phyloP scores from a whole-genome alignment of 2,329 filamentous ascomycete genomes.

The Scopulariopsis brevicaulis region DNA sequence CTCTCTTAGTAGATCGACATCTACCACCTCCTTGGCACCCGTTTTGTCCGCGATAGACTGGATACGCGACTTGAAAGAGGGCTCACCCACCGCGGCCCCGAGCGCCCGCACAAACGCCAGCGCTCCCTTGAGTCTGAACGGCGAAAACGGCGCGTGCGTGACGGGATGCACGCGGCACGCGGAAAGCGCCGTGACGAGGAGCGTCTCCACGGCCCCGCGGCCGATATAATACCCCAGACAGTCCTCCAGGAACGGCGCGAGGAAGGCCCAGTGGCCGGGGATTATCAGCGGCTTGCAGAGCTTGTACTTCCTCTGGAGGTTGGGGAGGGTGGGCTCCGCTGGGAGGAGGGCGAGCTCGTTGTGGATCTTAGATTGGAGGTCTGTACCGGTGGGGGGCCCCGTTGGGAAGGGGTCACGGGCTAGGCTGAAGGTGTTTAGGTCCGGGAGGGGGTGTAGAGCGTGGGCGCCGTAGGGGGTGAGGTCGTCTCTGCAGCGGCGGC shows the following conservation, averaged over 20 bases:
- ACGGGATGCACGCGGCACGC: constrained; percentile 37
- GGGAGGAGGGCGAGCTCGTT: constrained; percentile 9
- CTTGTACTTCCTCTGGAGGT: constrained; percentile 18
- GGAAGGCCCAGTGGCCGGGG: constrained; percentile 7
- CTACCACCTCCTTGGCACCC: not conserved
- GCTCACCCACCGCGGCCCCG: constrained; percentile 31
- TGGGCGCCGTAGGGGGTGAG: constrained; percentile 43
- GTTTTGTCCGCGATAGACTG: not conserved
- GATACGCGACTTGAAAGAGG: constrained; percentile 4
- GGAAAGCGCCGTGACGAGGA: constrained; percentile 35
- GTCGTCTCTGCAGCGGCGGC: constrained; percentile 35
- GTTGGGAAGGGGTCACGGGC: not conserved
- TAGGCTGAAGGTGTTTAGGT: constrained; percentile 30
- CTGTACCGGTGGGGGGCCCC: not conserved
- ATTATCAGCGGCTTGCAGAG: constrained; percentile 23
- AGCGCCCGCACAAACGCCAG: constrained; percentile 40
- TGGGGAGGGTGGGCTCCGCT: constrained; percentile 1
- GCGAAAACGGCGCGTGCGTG: constrained; percentile 37
- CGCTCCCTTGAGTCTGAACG: constrained; percentile 36
- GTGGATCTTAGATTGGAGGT: not conserved
- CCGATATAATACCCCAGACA: constrained; percentile 8
- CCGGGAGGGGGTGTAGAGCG: constrained; percentile 19
- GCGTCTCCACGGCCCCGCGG: constrained; percentile 18
- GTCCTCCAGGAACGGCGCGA: constrained; percentile 8
- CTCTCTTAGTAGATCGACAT: constrained; percentile 20